A percentile compares a stretch with the other conserved stretches of the same genome.
These are phyloP conservation scores for Aspergillus japonicus DNA, from an alignment of 2,329 filamentous ascomycete species.

Conservation along the genomic window DNA sequence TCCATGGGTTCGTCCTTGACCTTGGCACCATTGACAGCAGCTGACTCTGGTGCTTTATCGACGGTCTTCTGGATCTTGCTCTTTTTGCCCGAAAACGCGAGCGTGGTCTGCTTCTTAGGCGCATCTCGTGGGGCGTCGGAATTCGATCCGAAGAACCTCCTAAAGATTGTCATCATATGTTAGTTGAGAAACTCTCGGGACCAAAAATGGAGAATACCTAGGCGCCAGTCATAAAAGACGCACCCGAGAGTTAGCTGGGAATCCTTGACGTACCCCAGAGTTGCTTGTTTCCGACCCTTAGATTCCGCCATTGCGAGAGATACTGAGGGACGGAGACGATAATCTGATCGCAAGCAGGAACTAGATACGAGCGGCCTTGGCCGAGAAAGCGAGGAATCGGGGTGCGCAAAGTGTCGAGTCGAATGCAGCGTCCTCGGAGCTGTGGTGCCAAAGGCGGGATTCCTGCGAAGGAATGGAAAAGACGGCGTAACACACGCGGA, in stretches of 20 bases:
- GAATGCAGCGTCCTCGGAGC: constrained; percentile 1
- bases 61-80: constrained; percentile 32
- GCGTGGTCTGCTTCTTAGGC: constrained; percentile 71
- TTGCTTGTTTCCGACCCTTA: constrained; percentile 65
- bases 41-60: constrained; percentile 27
- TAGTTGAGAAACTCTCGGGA: not conserved
- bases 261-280: constrained; percentile 80
- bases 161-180: constrained; percentile 38
- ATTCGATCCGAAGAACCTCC: constrained; percentile 78
- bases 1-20: constrained; percentile 14
- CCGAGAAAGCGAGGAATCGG: not conserved
- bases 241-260: constrained; percentile 74
- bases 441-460: constrained; percentile 9
- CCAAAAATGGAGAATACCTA: not conserved
- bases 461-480: constrained; percentile 7
- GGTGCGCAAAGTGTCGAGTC: not conserved
- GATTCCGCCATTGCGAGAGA: constrained; percentile 17
- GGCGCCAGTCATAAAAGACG: constrained; percentile 26
- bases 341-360: not conserved
- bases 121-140: constrained; percentile 54
- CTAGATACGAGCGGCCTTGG: not conserved
- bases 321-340: not conserved
- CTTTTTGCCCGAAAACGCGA: constrained; percentile 68
- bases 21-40: not conserved
- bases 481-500: constrained; percentile 14